Evolutionary conservation across 2,329 filamentous ascomycete genomes (phyloP), one percentile per base, ranked within the genome.

Genomic region (Paradendryphiella salina): DNA sequence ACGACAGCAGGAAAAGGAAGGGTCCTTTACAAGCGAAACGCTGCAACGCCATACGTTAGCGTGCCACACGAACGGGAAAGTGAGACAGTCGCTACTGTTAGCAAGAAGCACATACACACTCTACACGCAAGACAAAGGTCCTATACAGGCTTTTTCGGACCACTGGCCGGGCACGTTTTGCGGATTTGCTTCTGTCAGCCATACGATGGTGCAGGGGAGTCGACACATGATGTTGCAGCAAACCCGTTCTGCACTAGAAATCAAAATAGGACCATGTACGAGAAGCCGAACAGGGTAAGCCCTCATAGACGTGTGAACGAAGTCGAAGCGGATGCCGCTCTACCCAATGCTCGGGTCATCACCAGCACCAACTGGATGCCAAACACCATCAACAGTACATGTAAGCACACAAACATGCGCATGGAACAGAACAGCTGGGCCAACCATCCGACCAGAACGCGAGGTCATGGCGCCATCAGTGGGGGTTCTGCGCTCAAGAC

Each of bases 131-230:
- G 23, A 18, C 26, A 9, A 20, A 42, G 18, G 14, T 37, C 33
- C 44, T 34, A 46, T 10, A 17, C 23, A 32, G 52, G 46, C 13
- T 28, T 37, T 28, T 29, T 56, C 21, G 50, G 53, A 26, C 49
- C 58, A 17, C 49, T 54, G 17, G 47, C 64, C 14, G 67, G 61
- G 3, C 63, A 67, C 38, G 46, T 56, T 10, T 35, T 73, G 42
- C 56, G 69, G 5, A 55, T 68, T 7, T 73, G 69, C 57, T 73
- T 73, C 48, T 73, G 70, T 42, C 69, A 73, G 46, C 70, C 69
- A 20, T 65, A 63, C 26, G 70, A 71, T 49, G 64, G 58, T 21
- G 61, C 52, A 15, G 61, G 59, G 11, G 52, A 47, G 23, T 17
- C 23, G 3, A 52, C 48, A 1, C 26, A 43, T 35, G 28, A 31